Evolutionary conservation across 768 basidiomycete species (phyloP), one percentile per base, ranked within the genome.

Genomic region (Mycena rebaudengoi): DNA sequence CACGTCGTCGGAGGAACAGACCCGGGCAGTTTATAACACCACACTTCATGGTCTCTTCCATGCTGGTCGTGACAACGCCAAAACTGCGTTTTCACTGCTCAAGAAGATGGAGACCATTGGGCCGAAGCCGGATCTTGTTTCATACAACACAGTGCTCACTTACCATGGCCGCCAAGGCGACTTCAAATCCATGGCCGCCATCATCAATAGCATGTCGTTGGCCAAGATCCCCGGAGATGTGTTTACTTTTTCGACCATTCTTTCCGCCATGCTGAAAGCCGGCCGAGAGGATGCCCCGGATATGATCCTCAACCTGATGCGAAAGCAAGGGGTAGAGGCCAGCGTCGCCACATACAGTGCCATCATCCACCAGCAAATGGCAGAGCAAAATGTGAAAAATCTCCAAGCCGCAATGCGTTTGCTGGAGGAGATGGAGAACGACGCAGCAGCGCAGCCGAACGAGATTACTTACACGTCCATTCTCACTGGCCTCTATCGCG

Each of bases 391-490:
- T 39, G 80, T 83, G 51, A 75, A 80, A 29, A 83, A 86, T 52
- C 74, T 98, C 29, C 76, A 75, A 5, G 85, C 86, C 2, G 93
- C 90, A 1, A 78, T 96, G 69, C 80, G 85, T n/a, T 75, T 98
- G 54, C 78, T 98, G 58, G 76, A 81, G 55, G 83, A 82, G 70
- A 95, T 98, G 92, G 95, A 95, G 74, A 75, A 80, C 53, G 77
- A 83, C 53, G 74, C 78, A 4, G 73, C 78, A 5, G 74, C 80
- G 25, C 74, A 74, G 45, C 91, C 94, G 1, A 96, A 91, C 71
- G 87, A 88, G 62, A 83, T 95, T 64, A 95, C 94, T 28, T 99
- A 95, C 76, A 96, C 95, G 0, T 81, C 88, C 2, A 80, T 98
- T 49, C 81, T 98, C 48, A 80, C 88, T 8, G 91, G 89, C 5